Evolutionary conservation across 169 alveolate species (phyloP), one percentile per base, ranked within the genome.

Genomic region (Blepharisma undulans): DNA sequence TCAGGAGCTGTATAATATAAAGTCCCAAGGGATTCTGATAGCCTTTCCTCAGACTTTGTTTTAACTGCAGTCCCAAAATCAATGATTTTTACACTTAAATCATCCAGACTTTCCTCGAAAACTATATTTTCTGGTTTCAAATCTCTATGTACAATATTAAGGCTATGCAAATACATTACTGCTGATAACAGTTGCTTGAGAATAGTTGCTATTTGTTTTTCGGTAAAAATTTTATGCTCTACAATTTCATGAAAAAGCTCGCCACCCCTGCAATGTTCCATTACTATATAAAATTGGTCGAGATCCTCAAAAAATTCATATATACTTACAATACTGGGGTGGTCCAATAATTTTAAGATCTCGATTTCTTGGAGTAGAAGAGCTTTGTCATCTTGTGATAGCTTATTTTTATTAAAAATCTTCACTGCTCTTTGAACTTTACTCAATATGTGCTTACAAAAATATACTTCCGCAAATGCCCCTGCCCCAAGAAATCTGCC

Each of bases 71-170:
- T 96, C 7, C 98, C 98, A 93, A 97, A 97, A 93, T 97, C 99
- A 27, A 96, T 96, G 34, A 97, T 90, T 90, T 96, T 96, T 2
- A 96, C 90, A 76, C 36, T 71, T 27, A 87, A 77, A 87, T 95
- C 87, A 61, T 93, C 94, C 72, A 74, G 89, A 87, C 74, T 91
- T 88, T 92, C 90, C 88, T 92, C 77, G 89, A 97, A 92, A 4
- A 86, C 72, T 25, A 97, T 48, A 87, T 97, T 97, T 91, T 97
- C 98, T 71, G 97, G 97, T 86, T 97, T 97, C 34, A 96, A 92
- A 94, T 97, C 98, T 94, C 98, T 92, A 92, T 96, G 98, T 16
- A 97, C 97, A 77, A 96, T 95, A 59, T 95, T 94, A 84, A 92
- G 95, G 72, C 94, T 91, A 88, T 97, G 98, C 30, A 95, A 94